phyloP scores from a whole-genome alignment of 1,139 yeast species.

The Lodderomyces beijingensis region DNA sequence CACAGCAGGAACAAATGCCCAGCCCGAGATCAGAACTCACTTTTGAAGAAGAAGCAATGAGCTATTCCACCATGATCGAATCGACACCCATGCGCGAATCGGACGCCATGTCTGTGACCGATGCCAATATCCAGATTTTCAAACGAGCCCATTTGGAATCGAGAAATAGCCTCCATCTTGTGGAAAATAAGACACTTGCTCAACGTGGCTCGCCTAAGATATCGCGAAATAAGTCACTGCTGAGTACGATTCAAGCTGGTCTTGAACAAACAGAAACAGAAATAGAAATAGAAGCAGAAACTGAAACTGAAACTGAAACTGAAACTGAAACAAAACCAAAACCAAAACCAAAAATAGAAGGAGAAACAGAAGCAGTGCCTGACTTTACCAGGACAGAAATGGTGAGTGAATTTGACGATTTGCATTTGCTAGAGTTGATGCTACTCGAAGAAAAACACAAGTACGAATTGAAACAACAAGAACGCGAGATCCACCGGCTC shows the following conservation, averaged over 20 bases:
- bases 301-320: constrained; percentile 7
- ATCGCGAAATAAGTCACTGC: background rate
- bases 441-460: constrained; percentile 24
- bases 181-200: constrained; percentile 3
- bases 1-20: background rate
- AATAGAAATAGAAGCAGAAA: too few relatives aligned
- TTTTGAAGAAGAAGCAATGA: constrained; percentile 16
- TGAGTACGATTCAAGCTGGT: constrained; percentile 6
- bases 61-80: constrained; percentile 18
- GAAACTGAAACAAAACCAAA: constrained; percentile 2
- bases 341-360: too few relatives aligned
- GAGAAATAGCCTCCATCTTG: constrained; percentile 5
- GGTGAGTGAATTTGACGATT: constrained; percentile 1
- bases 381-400: too few relatives aligned
- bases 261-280: too few relatives aligned
- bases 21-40: too few relatives aligned
- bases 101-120: constrained; percentile 16
- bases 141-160: constrained; percentile 4
- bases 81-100: constrained; percentile 11
- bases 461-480: constrained; percentile 23
- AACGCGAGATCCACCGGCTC: constrained; percentile 21
- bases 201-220: constrained; percentile 2
- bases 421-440: constrained; percentile 24
- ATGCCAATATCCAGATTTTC: constrained; percentile 21
- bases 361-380: too few relatives aligned